phyloP scores from a whole-genome alignment of 2,329 filamentous ascomycete genomes.

The Xylaria sp. region DNA sequence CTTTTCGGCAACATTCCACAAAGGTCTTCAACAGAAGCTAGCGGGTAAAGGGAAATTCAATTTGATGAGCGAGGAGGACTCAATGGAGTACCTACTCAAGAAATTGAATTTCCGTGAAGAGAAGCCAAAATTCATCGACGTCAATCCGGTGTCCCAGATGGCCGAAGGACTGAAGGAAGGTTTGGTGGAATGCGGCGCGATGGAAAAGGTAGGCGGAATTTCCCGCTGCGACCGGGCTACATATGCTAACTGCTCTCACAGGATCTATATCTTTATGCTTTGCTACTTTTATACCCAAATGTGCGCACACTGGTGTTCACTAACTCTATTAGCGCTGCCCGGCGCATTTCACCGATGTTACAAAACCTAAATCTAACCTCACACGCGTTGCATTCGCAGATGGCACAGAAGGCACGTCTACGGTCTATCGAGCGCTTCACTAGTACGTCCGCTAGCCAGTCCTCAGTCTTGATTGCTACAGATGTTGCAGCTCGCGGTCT shows the following conservation, averaged over 20 bases:
- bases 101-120: conserved; percentile 87
- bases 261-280: conserved; percentile 91
- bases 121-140: conserved; percentile 88
- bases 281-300: conserved; percentile 81
- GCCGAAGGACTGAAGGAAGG: conserved; percentile 85
- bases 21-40: conserved; percentile 87
- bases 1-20: conserved; percentile 96
- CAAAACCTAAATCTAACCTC: conserved; percentile 80
- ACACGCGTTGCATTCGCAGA: conserved; percentile 84
- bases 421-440: conserved; percentile 90
- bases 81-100: conserved; percentile 90
- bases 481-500: conserved; percentile 93
- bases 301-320: conserved; percentile 88
- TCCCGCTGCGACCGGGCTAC: neutral
- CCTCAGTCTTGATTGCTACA: conserved; percentile 82
- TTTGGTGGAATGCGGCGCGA: conserved; percentile 86
- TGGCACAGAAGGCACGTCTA: conserved; percentile 95
- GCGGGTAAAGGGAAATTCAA: conserved; percentile 74
- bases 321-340: conserved; percentile 92
- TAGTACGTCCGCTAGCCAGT: conserved; percentile 57
- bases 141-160: conserved; percentile 89
- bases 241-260: conserved; percentile 40
- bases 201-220: conserved; percentile 74
- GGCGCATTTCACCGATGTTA: conserved; percentile 82
- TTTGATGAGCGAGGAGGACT: conserved; percentile 74